These are phyloP conservation scores for Naegleria fowleri DNA, from an alignment of 208 protist species.

Conservation along the genomic window DNA sequence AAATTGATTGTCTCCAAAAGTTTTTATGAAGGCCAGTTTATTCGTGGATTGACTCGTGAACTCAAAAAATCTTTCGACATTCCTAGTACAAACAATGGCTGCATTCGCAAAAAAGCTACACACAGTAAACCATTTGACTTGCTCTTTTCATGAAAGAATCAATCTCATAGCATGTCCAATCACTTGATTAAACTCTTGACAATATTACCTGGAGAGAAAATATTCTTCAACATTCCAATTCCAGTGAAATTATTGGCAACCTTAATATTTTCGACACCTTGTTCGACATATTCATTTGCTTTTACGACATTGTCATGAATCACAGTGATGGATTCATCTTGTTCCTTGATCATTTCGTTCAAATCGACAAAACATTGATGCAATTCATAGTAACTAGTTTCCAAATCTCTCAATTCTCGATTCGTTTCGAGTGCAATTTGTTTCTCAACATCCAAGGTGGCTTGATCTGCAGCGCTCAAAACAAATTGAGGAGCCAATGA, in stretches of 20 bases:
- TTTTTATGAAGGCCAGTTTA: too few species aligned
- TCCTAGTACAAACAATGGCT: too few species aligned
- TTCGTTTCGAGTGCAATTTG: background rate
- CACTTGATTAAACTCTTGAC: background rate
- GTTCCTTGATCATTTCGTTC: background rate
- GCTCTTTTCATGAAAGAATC: too few species aligned
- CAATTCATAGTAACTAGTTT: constrained; percentile 20
- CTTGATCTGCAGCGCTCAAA: background rate
- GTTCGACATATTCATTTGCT: background rate
- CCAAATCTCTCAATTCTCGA: constrained; percentile 7
- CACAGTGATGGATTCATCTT: background rate
- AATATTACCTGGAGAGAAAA: background rate
- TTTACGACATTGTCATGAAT: background rate
- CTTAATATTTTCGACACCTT: constrained; percentile 14
- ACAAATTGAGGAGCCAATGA: background rate
- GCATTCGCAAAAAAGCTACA: too few species aligned
- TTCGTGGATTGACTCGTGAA: too few species aligned
- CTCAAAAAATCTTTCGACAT: too few species aligned
- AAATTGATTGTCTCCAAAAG: too few species aligned
- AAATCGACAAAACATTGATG: constrained; percentile 8
- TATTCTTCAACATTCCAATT: background rate
- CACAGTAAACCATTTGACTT: too few species aligned
- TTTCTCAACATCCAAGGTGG: background rate
- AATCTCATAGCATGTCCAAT: too few species aligned
- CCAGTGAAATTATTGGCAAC: background rate